Base-by-base conservation (phyloP, 2,329 filamentous ascomycete species). In the Chaetomium strumarium region DNA sequence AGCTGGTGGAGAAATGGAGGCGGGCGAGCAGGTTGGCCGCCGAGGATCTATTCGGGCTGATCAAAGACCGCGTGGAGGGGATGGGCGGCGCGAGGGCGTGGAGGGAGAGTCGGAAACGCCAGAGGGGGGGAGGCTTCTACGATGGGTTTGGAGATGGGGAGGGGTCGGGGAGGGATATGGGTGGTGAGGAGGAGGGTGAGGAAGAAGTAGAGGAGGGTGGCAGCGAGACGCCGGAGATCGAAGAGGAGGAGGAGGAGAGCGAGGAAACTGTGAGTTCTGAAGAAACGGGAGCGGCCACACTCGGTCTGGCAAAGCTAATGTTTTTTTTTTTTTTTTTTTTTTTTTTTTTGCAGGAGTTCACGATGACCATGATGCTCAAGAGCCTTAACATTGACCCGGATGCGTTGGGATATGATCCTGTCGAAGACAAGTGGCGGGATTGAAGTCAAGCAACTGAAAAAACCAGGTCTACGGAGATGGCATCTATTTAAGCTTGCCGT, bases 31-130 rank as follows among this genome's bases (percentile, higher is more conserved):
- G 83, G 56, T 69, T 75, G 46, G 84, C 83, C 7, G 85, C 85
- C 1, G 85, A 89, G 59, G 83, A 86, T 61, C 68, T 88, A 11
- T 88, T 85, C 65, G 73, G 69, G 20, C 69, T 72, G 17, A 80
- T 84, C 19, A 75, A 76, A 56, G 81, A 84, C 13, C 45, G 65
- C 24, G 61, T 64, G 70, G 80, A 49, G 74, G 86, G 34, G 73
- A 80, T 60, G 70, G 77, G 59, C 3, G 65, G 63, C 2, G 58
- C 53, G 19, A 58, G 51, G 49, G 63, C 62, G 1, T 67, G 65
- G 70, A 51, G 60, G 50, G 63, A 55, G 38, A 65, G 49, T 57
- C 59, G 36, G 56, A 51, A 34, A 48, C 48, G 36, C 64, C 16
- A 41, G 41, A 64, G 9, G 57, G 30, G 44, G 49, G 24, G 24